Evolutionary conservation across 108 stramenopile species (phyloP), one percentile per base, ranked within the genome.

Genomic region (Cylindrotheca closterium): DNA sequence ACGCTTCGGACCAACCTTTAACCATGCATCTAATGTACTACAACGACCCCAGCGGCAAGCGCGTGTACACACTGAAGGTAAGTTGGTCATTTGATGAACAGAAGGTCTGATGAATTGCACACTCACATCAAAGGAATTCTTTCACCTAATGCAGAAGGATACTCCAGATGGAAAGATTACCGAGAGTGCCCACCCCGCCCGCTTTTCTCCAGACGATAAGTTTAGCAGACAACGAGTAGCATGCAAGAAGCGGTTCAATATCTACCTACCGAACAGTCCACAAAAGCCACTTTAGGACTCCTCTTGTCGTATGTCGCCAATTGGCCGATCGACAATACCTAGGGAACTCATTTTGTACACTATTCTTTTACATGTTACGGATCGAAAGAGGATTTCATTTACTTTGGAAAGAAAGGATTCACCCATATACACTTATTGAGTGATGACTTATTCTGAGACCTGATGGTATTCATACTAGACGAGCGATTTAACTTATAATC

Each of bases 141-240:
- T n/a, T 51, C 12, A 55, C 55, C 48, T 45, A 47, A 21, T 47
- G 23, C 71, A 96, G 96, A 97, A 97, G 78, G 73, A 82, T 48
- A 87, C 78, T 47, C 95, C 94, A 1, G 79, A 82, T 25, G 90
- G 80, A 29, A 87, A 86, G 60, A 82, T 92, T 5, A 96, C 98
- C 15, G 87, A 94, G 71, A 91, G 90, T 62, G 96, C 96, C 22
- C 95, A 98, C 67, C 96, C 96, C 8, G 98, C 98, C 8, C 77
- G 99, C 55, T 99, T 99, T 78, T 95, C 93, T 58, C 99, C 99
- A 0, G 99, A 99, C 70, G 99, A 99, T 78, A 99, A 99, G 83
- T 99, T 98, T 77, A 93, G 91, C 47, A 47, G 81, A 58, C 97
- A 99, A 74, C 77, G 99, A 23, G 88, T 99, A 25, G 93, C 94